These are phyloP conservation scores for Tremella fuciformis DNA, from an alignment of 768 basidiomycete species.

Conservation along the genomic window DNA sequence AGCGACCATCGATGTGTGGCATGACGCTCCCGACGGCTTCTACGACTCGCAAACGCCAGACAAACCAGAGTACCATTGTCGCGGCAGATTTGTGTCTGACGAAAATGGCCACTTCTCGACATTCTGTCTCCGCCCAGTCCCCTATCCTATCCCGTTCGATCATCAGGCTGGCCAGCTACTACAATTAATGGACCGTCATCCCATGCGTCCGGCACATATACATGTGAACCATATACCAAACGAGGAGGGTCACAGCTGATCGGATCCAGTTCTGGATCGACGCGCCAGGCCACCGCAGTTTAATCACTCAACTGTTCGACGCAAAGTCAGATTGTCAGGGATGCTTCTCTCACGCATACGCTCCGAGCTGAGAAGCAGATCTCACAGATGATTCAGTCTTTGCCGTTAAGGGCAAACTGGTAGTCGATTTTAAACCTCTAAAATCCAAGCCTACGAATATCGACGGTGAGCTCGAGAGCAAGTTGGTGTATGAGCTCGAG, in stretches of 20 bases:
- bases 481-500: neutral
- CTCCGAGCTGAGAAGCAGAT: neutral
- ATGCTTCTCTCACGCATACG: no score
- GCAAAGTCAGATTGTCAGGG: neutral
- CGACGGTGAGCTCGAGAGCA: neutral
- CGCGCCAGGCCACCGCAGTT: neutral
- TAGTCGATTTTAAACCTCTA: slow-evolving; percentile 1
- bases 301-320: slow-evolving; percentile 3
- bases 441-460: neutral
- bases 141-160: no score
- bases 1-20: no score
- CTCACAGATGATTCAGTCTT: slow-evolving; percentile 2
- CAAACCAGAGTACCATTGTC: no score
- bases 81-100: no score
- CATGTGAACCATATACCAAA: neutral
- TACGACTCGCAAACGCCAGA: no score
- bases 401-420: neutral
- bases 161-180: no score
- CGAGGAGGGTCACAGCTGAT: neutral
- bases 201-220: neutral
- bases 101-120: no score
- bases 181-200: no score
- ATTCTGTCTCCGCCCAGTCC: no score
- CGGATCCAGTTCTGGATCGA: slow-evolving; percentile 4
- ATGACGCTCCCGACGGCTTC: no score